Evolutionary conservation across 768 basidiomycete species (phyloP), one percentile per base, ranked within the genome.

Genomic region (Lentinula aciculospora): DNA sequence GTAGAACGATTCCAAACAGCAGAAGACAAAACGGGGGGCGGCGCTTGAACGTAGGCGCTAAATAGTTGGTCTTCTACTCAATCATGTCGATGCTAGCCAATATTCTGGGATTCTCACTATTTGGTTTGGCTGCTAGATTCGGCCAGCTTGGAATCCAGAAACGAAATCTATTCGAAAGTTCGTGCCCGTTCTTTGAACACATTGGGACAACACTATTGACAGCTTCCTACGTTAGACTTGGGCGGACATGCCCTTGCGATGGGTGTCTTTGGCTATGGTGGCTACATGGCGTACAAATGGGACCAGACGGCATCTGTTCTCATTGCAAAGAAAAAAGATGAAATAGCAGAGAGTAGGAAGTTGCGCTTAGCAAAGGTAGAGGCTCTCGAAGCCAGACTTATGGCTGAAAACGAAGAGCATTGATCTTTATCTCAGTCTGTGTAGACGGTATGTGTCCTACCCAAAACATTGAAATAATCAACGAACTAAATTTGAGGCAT

Each of bases 121-220:
- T 93, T 67, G 94, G 94, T 42, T 86, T 97, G 58, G 85, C 86
- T 21, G 85, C 87, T 19, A 81, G 94, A 59, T 77, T 93, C 60
- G 92, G 90, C 64, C 93, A 95, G 73, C 84, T 97, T 23, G 88
- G 87, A 55, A 88, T 97, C 65, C 88, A 92, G 71, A 85, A 80
- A 68, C 79, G 88, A 65, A 84, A 85, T 67, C 79, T 94, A 59
- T 82, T 89, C 71, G 80, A 84, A 46, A 92, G 94, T 95, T 67
- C 69, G 92, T 81, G 21, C 7, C n/a, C 39, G 42, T 49, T 29
- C 12, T 27, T 31, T 49, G 27, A 34, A 10, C 58, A 8, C 25
- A 21, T 15, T 45, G 15, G 17, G 42, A 13, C 19, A 42, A 4
- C 25, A 27, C 2, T 10, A 19, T 40, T 56, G 37, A 39, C 40